Evolutionary conservation across 2,329 filamentous ascomycete genomes (phyloP).

Genomic region (Paraphoma chrysanthemicola): DNA sequence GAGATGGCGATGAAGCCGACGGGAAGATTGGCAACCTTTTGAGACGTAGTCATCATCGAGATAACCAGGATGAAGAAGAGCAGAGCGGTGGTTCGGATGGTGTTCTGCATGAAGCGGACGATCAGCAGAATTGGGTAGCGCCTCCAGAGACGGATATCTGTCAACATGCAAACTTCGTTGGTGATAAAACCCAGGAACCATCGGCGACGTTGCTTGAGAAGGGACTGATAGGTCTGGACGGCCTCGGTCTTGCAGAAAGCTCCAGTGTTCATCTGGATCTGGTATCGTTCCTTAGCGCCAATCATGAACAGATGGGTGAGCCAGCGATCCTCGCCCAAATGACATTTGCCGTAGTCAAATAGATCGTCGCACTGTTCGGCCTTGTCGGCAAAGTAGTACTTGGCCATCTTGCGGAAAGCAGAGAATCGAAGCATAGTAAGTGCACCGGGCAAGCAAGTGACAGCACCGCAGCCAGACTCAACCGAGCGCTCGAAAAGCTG

Average conservation of each 20-base stretch:
- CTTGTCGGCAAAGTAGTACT: constrained; percentile 98
- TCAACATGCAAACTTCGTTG: constrained; percentile 98
- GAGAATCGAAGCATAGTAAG: constrained; percentile 95
- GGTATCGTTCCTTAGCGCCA: constrained; percentile 87
- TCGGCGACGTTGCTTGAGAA: constrained; percentile 91
- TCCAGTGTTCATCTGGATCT: constrained; percentile 97
- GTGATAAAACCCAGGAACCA: constrained; percentile 99
- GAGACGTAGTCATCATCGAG: constrained; percentile 83
- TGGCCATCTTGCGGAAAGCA: constrained; percentile 94
- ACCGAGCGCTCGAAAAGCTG: constrained; percentile 96
- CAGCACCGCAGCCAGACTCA: constrained; percentile 90
- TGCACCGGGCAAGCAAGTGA: constrained; percentile 95
- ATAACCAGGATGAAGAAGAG: constrained; percentile 94
- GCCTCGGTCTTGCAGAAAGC: constrained; percentile 99
- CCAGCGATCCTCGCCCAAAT: constrained; percentile 95
- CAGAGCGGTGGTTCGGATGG: constrained; percentile 90
- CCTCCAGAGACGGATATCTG: constrained; percentile 89
- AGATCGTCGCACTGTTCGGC: constrained; percentile 94
- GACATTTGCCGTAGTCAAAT: constrained; percentile 95
- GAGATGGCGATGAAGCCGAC: constrained; percentile 94
- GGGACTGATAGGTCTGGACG: constrained; percentile 82
- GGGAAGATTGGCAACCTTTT: constrained; percentile 78
- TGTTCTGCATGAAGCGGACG: constrained; percentile 94
- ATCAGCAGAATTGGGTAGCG: constrained; percentile 86
- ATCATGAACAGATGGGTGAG: constrained; percentile 99